Percentiles rank a stretch among this genome's conserved stretches.
Conservation (phyloP, 805 yeast species). For the Soucietia sequanensis region DNA sequence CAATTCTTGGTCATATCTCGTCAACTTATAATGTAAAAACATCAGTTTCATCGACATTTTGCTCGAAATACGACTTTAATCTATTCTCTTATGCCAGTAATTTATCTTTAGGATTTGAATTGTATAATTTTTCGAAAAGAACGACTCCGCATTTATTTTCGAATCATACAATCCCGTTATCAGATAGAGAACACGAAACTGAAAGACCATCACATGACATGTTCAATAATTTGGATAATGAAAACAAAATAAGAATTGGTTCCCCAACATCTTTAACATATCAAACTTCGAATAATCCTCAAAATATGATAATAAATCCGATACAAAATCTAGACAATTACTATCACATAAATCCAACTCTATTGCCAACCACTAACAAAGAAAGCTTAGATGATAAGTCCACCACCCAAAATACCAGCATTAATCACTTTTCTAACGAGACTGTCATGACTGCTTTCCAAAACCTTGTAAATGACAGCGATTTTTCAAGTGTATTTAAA, state of each 20-base stretch:
- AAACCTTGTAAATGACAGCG: slow-evolving; percentile 47
- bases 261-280: too few relatives aligned
- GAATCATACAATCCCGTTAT: slow-evolving; percentile 1
- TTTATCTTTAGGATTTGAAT: slow-evolving; percentile 79
- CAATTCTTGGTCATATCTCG: slow-evolving; percentile 84
- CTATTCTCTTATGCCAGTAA: slow-evolving; percentile 88
- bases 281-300: neutral
- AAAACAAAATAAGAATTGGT: too few relatives aligned
- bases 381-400: neutral
- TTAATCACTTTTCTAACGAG: slow-evolving; percentile 16
- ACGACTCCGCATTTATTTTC: slow-evolving; percentile 1
- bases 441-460: slow-evolving; percentile 53
- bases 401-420: slow-evolving; percentile 16
- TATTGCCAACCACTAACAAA: slow-evolving; percentile 9
- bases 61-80: slow-evolving; percentile 86
- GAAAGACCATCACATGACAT: too few relatives aligned
- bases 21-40: slow-evolving; percentile 87
- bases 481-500: slow-evolving; percentile 71
- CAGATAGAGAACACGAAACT: too few relatives aligned
- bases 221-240: too few relatives aligned
- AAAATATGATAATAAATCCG: slow-evolving; percentile 17
- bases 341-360: slow-evolving; percentile 26
- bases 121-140: slow-evolving; percentile 54
- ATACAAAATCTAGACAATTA: slow-evolving; percentile 23
- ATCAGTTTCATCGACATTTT: slow-evolving; percentile 68